Conservation (phyloP, 768 basidiomycete species). For the Nevesoporus exiguus region DNA sequence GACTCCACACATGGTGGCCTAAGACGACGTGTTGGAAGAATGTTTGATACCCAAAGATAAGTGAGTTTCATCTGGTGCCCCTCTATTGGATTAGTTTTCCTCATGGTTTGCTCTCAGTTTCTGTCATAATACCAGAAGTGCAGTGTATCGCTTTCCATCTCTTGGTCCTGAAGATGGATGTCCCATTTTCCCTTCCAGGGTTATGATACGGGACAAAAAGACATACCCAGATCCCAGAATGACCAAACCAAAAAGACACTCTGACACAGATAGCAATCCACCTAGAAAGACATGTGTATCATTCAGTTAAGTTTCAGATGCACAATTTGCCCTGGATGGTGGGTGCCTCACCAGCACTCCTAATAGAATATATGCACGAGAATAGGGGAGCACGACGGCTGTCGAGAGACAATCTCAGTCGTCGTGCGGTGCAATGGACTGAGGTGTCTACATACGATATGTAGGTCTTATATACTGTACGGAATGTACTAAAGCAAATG, state of each 20-base stretch:
- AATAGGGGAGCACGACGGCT: too few relatives aligned
- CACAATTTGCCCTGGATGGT: constrained; percentile 19
- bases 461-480: too few relatives aligned
- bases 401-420: too few relatives aligned
- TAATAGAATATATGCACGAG: too few relatives aligned
- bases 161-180: neutral
- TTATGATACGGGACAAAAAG: constrained; percentile 23
- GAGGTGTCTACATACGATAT: too few relatives aligned
- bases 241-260: constrained; percentile 35
- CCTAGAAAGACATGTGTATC: constrained; percentile 17
- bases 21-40: constrained; percentile 40
- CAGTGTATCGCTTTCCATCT: constrained; percentile 6
- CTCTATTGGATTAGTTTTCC: neutral
- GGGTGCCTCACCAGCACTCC: constrained; percentile 16
- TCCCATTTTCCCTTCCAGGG: constrained; percentile 8
- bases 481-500: too few relatives aligned
- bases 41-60: constrained; percentile 52
- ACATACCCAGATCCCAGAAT: constrained; percentile 24
- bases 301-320: constrained; percentile 35
- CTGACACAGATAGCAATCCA: constrained; percentile 20
- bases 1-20: constrained; percentile 30
- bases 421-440: too few relatives aligned
- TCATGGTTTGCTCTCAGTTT: constrained; percentile 10
- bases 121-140: constrained; percentile 18
- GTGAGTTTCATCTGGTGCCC: neutral